These are phyloP conservation scores for Isatis tinctoria DNA, from an alignment of 345 rosid genomes.

Conservation along the genomic window DNA sequence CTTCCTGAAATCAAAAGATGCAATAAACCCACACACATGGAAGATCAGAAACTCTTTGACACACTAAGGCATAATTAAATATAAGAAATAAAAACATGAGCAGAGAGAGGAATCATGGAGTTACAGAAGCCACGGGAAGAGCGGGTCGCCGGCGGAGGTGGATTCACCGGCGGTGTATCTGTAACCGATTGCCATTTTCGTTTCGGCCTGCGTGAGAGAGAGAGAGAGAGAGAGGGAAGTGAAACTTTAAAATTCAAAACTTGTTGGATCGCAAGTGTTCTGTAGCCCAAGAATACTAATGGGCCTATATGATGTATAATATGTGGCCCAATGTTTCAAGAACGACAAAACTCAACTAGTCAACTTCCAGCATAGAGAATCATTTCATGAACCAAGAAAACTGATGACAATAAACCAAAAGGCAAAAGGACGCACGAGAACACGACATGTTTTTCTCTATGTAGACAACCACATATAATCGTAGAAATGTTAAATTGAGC, in stretches of 20 bases:
- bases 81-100: not conserved
- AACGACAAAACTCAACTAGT: no score
- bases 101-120: not conserved
- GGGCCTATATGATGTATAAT: no score
- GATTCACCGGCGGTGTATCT: slow-evolving; percentile 21
- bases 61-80: not conserved
- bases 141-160: slow-evolving; percentile 40
- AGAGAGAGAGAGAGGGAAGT: slow-evolving; percentile 11
- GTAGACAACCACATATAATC: no score
- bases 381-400: no score
- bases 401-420: no score
- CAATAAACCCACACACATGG: not conserved
- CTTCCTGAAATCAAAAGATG: slow-evolving; percentile 41
- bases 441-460: no score
- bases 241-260: slow-evolving; percentile 17
- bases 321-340: not conserved
- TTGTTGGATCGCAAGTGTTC: not conserved
- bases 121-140: slow-evolving; percentile 60
- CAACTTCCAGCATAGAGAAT: no score
- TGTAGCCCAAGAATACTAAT: no score
- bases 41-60: not conserved
- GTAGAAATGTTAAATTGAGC: no score
- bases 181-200: slow-evolving; percentile 6
- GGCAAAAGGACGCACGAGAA: no score
- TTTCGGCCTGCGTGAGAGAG: not conserved